Base-by-base conservation (phyloP, 768 basidiomycete genomes). In the Panaeolus papilionaceus region DNA sequence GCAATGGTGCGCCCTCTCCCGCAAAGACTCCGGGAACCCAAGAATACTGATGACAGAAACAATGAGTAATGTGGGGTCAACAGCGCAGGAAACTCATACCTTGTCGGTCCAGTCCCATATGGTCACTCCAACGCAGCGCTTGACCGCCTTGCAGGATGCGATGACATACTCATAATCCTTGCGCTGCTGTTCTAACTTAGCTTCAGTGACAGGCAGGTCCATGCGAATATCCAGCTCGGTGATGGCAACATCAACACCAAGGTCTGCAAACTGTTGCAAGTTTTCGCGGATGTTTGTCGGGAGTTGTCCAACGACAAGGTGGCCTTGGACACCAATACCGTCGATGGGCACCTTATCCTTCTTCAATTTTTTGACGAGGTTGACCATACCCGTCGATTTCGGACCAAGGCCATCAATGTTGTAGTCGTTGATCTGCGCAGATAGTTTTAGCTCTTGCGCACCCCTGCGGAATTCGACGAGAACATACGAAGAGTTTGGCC, bases 181-280 rank as follows among this genome's bases (percentile, higher is more conserved):
- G 71, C 83, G 77, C 72, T 90, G 88, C 72, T 88, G 86, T 42
- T 76, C 79, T n/a, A 86, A 77, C 38, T 82, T 73, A 2, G 82
- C 82, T 4, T 74, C 68, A 0, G 86, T 88, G 9, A 78, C 80
- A 20, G 88, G 88, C 9, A 86, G 79, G 16, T 80, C 81, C 80
- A 88, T 86, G 58, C 88, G 80, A 71, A 86, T 86, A 70, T 90
- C 89, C 42, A 90, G 80, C 73, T 89, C 89, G 1, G 89, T 90
- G 68, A 89, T 83, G 5, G 88, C 88, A 38, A 89, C 85, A 68
- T 90, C 89, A 40, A 90, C 79, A 2, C 89, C 88, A 28, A 89
- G 83, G 18, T 84, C 82, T 4, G 85, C 82, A 73, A 89, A 85
- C 63, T 80, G 76, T 67, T 82, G 75, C 64, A 89, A 76, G 70